phyloP scores from a whole-genome alignment of 2,329 filamentous ascomycete genomes.

The Fusarium sp. region DNA sequence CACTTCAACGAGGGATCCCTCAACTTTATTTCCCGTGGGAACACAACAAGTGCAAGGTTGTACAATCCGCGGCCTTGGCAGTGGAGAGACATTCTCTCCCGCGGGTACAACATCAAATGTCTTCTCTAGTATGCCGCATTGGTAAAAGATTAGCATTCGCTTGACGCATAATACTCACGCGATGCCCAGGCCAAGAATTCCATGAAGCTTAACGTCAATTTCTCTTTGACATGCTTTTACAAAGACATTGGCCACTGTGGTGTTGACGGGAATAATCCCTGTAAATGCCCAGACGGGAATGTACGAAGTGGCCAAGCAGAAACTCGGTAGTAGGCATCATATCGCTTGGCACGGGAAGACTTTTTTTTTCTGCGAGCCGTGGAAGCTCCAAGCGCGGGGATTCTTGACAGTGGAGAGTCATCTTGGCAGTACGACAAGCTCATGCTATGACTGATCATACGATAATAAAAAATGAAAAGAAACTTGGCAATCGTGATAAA shows the following conservation, averaged over 20 bases:
- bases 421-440: neutral
- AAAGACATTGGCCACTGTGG: neutral
- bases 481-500: neutral
- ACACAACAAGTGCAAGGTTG: neutral
- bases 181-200: constrained; percentile 12
- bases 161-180: neutral
- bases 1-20: neutral
- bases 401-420: neutral
- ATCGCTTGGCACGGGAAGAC: constrained; percentile 1
- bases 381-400: neutral
- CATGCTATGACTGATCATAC: neutral
- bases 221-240: neutral
- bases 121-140: neutral
- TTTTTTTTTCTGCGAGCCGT: neutral
- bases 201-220: constrained; percentile 1
- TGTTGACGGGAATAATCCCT: neutral
- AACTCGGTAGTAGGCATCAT: neutral
- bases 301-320: neutral
- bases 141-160: neutral
- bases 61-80: neutral
- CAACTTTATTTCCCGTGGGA: neutral
- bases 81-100: neutral
- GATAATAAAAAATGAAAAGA: neutral
- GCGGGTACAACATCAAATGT: neutral
- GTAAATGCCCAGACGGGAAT: constrained; percentile 1